Evolutionary conservation across 805 yeast species (phyloP), one percentile per base, ranked within the genome.

Genomic region (Candida silvatica): DNA sequence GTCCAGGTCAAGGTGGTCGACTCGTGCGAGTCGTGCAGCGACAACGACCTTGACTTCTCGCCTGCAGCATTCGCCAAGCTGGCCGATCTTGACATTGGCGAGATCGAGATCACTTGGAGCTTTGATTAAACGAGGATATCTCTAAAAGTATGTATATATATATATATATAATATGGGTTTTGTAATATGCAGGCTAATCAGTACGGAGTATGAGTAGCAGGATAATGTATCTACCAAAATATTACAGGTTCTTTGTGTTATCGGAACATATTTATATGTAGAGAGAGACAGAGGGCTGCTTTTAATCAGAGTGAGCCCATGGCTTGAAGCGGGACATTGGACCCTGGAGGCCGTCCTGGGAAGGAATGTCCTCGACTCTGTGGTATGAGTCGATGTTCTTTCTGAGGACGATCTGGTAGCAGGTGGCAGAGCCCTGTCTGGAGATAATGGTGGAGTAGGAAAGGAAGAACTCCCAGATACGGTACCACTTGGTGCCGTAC

Each of bases 381-480:
- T 84, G 90, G 58, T 80, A 79, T 38, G 84, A 66, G 64, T 86
- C 87, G 54, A 86, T 54, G 63, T 86, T 87, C 77, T 86, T 86
- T 71, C 95, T 80, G 69, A 86, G 69, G 33, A 82, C 80, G 58
- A 86, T 81, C 68, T 86, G 96, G 68, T 73, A 87, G 62, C 95
- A 84, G 36, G 94, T 76, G 29, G 95, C 94, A 49, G 88, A 76
- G 49, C 95, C 95, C 67, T 86, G 94, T 72, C 96, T 83, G 12
- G 95, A 77, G 43, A 81, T 77, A 52, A 86, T 81, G 36, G 83
- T 75, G 14, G 95, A 82, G 31, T 70, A 72, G 43, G 94, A 84
- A 53, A 86, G 74, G 67, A 86, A 86, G 69, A 62, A 85, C 64
- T 84, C 94, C 95, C 95, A 86, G 61, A 85, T 85, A 61, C 92